A percentile compares a stretch with the other conserved stretches of the same genome.
These are phyloP conservation scores for Komagataella pseudopastoris DNA, from an alignment of 805 yeast species.

Conservation along the genomic window DNA sequence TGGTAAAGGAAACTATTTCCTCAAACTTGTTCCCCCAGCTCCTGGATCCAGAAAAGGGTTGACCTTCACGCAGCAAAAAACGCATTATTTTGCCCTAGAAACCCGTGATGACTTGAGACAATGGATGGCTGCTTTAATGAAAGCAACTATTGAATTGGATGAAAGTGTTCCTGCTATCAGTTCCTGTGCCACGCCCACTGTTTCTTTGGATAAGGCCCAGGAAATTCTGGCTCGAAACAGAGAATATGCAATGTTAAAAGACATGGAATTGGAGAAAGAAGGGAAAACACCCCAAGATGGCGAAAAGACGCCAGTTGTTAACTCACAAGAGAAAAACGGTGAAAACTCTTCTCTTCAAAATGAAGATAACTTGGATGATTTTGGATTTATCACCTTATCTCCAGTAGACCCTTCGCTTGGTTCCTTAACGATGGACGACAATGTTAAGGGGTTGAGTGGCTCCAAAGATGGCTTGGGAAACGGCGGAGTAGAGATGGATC, in stretches of 20 bases:
- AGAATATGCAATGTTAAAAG: conserved; percentile 51
- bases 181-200: conserved; percentile 92
- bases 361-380: background rate
- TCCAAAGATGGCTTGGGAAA: background rate
- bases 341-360: background rate
- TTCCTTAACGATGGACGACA: background rate
- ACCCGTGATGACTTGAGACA: conserved; percentile 80
- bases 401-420: background rate
- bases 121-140: conserved; percentile 92
- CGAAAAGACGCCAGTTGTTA: background rate
- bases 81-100: conserved; percentile 94
- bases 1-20: conserved; percentile 88
- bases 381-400: background rate
- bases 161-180: conserved; percentile 85
- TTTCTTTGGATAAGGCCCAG: conserved; percentile 76
- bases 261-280: conserved; percentile 28
- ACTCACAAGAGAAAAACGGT: background rate
- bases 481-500: background rate
- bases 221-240: conserved; percentile 73
- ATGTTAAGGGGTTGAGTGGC: background rate
- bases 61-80: conserved; percentile 91
- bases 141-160: conserved; percentile 93
- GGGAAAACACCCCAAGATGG: conserved; percentile 15
- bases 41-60: conserved; percentile 94
- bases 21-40: conserved; percentile 91